Percentiles rank a stretch among this genome's conserved stretches.
Conservation (phyloP, 305 asterid species). For the Rubia tinctorum region DNA sequence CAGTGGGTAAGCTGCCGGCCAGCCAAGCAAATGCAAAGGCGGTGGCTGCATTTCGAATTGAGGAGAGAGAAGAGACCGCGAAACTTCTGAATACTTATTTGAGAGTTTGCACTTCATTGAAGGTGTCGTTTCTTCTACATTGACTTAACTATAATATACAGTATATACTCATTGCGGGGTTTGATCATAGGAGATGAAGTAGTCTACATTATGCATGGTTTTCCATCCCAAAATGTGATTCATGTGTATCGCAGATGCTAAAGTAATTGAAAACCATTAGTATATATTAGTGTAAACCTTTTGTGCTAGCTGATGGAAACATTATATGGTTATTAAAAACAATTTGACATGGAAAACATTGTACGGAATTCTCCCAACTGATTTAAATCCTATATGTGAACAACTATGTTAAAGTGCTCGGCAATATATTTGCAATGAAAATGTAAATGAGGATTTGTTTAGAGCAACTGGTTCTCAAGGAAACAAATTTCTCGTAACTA, state of each 20-base stretch:
- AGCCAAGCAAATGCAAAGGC: conserved; percentile 61
- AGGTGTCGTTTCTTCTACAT: conserved; percentile 37
- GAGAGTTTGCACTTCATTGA: conserved; percentile 49
- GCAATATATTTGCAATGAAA: neutral
- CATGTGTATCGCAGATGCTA: neutral
- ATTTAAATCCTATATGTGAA: neutral
- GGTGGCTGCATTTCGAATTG: conserved; percentile 51
- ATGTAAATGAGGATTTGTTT: neutral
- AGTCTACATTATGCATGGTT: neutral
- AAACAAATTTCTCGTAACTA: neutral
- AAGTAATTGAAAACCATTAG: neutral
- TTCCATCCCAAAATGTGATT: neutral
- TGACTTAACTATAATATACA: neutral
- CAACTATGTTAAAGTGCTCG: neutral
- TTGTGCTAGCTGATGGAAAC: neutral
- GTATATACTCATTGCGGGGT: neutral
- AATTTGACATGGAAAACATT: neutral
- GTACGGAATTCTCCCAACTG: neutral
- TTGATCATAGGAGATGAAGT: neutral
- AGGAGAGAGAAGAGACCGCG: conserved; percentile 48
- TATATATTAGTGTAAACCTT: neutral
- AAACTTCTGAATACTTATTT: conserved; percentile 48
- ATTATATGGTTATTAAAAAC: neutral
- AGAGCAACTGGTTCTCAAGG: neutral
- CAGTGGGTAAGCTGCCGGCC: conserved; percentile 85